Conservation (phyloP, 164 flowering plant genomes). For the Nelumbo lutea region DNA sequence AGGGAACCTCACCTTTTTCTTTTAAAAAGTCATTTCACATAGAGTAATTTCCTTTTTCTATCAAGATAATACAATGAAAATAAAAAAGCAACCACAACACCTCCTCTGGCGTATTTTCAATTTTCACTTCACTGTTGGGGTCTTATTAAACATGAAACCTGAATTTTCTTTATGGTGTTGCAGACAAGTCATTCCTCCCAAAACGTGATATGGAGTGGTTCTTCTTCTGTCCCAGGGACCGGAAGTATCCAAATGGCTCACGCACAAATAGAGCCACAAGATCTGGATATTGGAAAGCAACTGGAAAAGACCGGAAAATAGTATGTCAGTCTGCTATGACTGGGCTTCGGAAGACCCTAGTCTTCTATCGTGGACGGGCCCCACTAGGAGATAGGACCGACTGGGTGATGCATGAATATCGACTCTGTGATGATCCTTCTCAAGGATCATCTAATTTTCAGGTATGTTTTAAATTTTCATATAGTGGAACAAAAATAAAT, state of each 20-base stretch:
- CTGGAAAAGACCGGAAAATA: constrained; percentile 85
- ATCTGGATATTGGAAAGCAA: constrained; percentile 97
- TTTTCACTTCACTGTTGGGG: constrained; percentile 1
- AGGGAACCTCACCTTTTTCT: constrained; percentile 22
- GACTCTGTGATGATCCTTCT: constrained; percentile 59
- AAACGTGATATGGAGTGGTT: constrained; percentile 90
- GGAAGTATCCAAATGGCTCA: constrained; percentile 86
- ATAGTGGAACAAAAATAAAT: not conserved
- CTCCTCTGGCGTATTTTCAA: constrained; percentile 5
- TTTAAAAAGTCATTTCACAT: constrained; percentile 16
- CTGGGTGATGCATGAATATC: constrained; percentile 96
- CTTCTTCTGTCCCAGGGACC: constrained; percentile 86
- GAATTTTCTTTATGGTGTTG: constrained; percentile 10
- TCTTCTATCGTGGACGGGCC: constrained; percentile 84
- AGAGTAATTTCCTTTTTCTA: constrained; percentile 5
- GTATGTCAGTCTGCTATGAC: constrained; percentile 44
- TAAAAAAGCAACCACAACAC: not conserved
- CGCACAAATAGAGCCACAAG: constrained; percentile 87
- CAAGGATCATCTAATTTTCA: constrained; percentile 43
- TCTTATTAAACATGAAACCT: constrained; percentile 10
- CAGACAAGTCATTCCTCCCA: constrained; percentile 90
- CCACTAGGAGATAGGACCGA: constrained; percentile 81
- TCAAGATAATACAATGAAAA: not conserved
- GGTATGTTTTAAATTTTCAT: constrained; percentile 28
- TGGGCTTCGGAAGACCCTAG: constrained; percentile 79